A percentile compares a stretch with the other conserved stretches of the same genome.
phyloP scores from a whole-genome alignment of 371 early-diverging fungal species.

The Agmasoma carcini region DNA sequence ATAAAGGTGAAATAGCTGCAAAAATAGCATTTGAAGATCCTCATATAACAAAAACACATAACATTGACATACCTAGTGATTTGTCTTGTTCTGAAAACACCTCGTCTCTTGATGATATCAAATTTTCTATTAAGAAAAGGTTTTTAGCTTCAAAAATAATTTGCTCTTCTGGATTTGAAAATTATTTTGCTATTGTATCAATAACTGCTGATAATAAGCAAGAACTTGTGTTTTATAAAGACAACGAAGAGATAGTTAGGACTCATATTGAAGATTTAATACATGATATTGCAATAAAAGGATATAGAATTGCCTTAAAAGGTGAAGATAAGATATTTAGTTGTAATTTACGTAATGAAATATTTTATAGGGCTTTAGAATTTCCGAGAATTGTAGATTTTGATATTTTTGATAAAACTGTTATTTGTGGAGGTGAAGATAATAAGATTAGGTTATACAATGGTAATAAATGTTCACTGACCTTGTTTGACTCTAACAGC shows the following conservation, averaged over 20 bases:
- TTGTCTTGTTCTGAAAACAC: no score
- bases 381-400: slow-evolving; percentile 28
- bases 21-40: no score
- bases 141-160: no score
- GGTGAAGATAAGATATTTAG: slow-evolving; percentile 12
- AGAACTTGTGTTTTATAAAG: slow-evolving; percentile 7
- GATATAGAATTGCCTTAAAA: slow-evolving; percentile 8
- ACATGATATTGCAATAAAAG: not conserved
- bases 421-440: slow-evolving; percentile 27
- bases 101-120: no score
- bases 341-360: slow-evolving; percentile 16
- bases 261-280: slow-evolving; percentile 4
- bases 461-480: slow-evolving; percentile 11
- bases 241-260: slow-evolving; percentile 13
- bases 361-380: slow-evolving; percentile 20
- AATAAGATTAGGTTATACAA: slow-evolving; percentile 29
- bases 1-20: no score
- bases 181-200: no score
- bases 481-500: slow-evolving; percentile 22
- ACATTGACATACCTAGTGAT: no score
- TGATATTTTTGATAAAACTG: slow-evolving; percentile 6
- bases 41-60: no score
- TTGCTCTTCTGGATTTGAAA: no score
- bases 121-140: no score
- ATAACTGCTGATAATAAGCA: slow-evolving; percentile 2